Base-by-base conservation (phyloP, 108 stramenopile genomes). In the Schizochytrium sp. region DNA sequence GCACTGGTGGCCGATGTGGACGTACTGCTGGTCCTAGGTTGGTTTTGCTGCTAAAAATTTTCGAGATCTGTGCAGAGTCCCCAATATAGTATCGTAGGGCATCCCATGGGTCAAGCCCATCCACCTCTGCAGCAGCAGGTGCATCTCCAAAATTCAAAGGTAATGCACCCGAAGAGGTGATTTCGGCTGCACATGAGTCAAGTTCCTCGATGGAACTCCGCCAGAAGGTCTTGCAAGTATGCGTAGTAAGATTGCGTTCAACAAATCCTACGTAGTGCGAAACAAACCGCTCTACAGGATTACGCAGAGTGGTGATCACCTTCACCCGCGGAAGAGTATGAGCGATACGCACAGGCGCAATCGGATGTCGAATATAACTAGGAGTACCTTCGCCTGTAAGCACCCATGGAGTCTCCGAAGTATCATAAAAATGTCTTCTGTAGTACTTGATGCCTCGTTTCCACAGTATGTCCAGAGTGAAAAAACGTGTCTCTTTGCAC, bases 401-500 rank as follows among this genome's bases (percentile, higher is more conserved):
- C 13, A 72, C 72, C 40, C 42, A 44, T 44, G 72, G 72, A 28
- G 42, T 72, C 1, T 13, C 72, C 28, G 15, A 41, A 15, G 42
- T 44, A 28, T 72, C 2, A 41, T 72, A 41, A 1, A 72, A 72
- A 41, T 72, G 72, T 28, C 28, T 72, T 44, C 28, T 38, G 44
- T 72, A 72, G 72, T 72, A 72, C 44, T 41, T 41, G 15, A 72
- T 38, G 17, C 72, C 72, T 15, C 28, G 72, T 28, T 72, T 44
- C 40, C 1, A 72, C 19, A 2, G 13, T 44, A 41, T 41, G 15
- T 38, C 40, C 0, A 41, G 28, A 15, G 72, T 2, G 28, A 72
- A 72, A 72, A 1, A 72, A 44, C 44, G 72, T n/a, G 28, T 72
- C 72, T 72, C 72, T 41, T 72, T 72, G 42, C 72, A 72, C 15